These are phyloP conservation scores for Fusarium scirpi DNA, from an alignment of 2,329 filamentous ascomycete genomes.

Conservation along the genomic window DNA sequence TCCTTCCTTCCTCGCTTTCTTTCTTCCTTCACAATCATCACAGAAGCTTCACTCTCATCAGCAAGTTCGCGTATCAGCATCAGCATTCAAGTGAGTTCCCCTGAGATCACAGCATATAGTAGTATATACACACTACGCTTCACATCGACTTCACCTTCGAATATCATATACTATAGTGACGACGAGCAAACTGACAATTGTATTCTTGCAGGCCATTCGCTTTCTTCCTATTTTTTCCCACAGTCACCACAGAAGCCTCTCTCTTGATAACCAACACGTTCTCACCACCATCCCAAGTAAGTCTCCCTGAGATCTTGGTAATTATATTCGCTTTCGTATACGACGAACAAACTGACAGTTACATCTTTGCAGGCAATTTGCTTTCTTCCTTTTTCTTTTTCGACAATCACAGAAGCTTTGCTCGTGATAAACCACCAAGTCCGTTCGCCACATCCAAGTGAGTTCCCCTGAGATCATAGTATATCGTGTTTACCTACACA, in stretches of 20 bases:
- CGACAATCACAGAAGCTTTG: background rate
- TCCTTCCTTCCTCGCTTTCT: background rate
- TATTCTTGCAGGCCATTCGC: background rate
- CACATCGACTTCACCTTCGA: background rate
- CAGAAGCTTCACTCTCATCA: background rate
- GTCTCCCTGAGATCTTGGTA: background rate
- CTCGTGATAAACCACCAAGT: background rate
- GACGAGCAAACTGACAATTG: background rate
- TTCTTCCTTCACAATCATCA: background rate
- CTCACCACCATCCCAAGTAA: background rate
- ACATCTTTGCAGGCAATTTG: background rate
- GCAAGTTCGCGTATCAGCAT: background rate
- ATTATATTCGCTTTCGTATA: background rate
- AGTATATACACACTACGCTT: background rate
- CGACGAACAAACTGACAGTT: background rate
- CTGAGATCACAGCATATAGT: conserved; percentile 1
- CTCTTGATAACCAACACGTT: background rate
- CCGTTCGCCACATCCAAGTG: background rate
- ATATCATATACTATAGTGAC: background rate
- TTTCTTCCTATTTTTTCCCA: background rate
- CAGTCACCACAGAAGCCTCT: background rate
- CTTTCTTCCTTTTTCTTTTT: background rate
- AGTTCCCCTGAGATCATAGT: conserved; percentile 3
- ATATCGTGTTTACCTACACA: background rate
- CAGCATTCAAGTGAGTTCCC: conserved; percentile 7